A percentile compares a stretch with the other conserved stretches of the same genome.
These are phyloP conservation scores for Solanum raphanifolium DNA, from an alignment of 257 asterid genomes.

Conservation along the genomic window DNA sequence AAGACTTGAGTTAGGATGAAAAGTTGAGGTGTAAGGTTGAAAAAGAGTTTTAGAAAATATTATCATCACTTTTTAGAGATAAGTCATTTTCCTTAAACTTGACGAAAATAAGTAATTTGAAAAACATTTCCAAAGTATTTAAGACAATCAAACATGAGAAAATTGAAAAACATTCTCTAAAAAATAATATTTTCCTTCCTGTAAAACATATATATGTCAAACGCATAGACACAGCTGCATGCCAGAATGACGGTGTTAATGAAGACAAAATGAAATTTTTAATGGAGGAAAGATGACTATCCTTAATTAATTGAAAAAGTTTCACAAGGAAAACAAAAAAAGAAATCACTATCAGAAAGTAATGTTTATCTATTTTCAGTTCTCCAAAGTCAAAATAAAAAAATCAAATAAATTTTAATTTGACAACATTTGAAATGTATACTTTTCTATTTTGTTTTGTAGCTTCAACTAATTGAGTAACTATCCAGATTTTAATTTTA, in stretches of 20 bases:
- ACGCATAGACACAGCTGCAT: neutral
- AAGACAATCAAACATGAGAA: neutral
- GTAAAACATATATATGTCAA: neutral
- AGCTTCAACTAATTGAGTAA: neutral
- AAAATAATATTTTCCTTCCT: neutral
- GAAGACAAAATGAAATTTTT: neutral
- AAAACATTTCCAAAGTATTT: too few species aligned
- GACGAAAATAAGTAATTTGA: neutral
- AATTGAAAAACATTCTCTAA: neutral
- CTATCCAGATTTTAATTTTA: neutral
- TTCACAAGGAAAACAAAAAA: neutral
- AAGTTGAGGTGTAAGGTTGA: neutral
- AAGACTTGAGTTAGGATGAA: too few species aligned
- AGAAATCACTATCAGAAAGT: neutral
- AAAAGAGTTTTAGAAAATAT: neutral
- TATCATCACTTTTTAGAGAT: too few species aligned
- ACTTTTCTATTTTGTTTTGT: neutral
- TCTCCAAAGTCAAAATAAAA: neutral
- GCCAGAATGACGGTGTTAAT: neutral
- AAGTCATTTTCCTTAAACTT: too few species aligned
- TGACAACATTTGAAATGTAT: neutral
- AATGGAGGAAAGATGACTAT: neutral
- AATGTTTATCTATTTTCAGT: neutral
- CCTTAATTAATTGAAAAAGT: neutral
- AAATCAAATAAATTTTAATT: neutral